Percentiles rank a stretch among this genome's conserved stretches.
Conservation (phyloP, 805 yeast species). For the Saturnispora quitensis region DNA sequence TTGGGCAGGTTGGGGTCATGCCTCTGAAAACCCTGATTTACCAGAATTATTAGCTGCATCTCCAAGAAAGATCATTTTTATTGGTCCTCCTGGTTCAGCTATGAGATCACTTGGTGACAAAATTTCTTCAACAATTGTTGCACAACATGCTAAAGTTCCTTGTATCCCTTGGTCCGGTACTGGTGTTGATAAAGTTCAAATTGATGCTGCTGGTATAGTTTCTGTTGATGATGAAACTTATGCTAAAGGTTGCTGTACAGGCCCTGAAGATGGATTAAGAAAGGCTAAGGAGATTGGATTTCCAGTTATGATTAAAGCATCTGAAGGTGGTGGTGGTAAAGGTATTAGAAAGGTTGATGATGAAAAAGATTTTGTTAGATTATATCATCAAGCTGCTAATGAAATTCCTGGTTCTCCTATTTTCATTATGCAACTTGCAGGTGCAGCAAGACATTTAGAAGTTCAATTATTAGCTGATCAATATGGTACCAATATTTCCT, state of each 20-base stretch:
- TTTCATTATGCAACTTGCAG: slow-evolving; percentile 95
- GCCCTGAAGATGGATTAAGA: slow-evolving; percentile 80
- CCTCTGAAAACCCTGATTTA: slow-evolving; percentile 92
- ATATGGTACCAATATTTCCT: slow-evolving; percentile 93
- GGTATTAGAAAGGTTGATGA: slow-evolving; percentile 95
- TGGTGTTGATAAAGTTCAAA: slow-evolving; percentile 74
- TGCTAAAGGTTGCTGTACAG: slow-evolving; percentile 75
- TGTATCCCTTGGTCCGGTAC: slow-evolving; percentile 99
- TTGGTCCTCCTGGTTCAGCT: slow-evolving; percentile 99
- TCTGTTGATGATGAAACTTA: slow-evolving; percentile 82
- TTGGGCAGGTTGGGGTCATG: slow-evolving; percentile 99
- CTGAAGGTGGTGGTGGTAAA: slow-evolving; percentile 99
- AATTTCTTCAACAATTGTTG: slow-evolving; percentile 95
- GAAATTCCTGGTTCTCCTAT: slow-evolving; percentile 99
- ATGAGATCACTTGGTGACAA: slow-evolving; percentile 99
- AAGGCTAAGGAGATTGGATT: slow-evolving; percentile 87
- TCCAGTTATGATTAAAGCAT: slow-evolving; percentile 98
- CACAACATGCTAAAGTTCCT: slow-evolving; percentile 97
- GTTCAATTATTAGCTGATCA: slow-evolving; percentile 97
- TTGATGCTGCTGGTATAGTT: slow-evolving; percentile 73
- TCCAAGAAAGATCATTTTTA: slow-evolving; percentile 80
- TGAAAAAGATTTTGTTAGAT: slow-evolving; percentile 65
- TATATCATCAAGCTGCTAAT: slow-evolving; percentile 89
- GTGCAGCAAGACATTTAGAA: slow-evolving; percentile 95
- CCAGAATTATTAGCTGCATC: slow-evolving; percentile 95